Base-by-base conservation (phyloP, 2,329 filamentous ascomycete species). In the Sporothrix schenckii region DNA sequence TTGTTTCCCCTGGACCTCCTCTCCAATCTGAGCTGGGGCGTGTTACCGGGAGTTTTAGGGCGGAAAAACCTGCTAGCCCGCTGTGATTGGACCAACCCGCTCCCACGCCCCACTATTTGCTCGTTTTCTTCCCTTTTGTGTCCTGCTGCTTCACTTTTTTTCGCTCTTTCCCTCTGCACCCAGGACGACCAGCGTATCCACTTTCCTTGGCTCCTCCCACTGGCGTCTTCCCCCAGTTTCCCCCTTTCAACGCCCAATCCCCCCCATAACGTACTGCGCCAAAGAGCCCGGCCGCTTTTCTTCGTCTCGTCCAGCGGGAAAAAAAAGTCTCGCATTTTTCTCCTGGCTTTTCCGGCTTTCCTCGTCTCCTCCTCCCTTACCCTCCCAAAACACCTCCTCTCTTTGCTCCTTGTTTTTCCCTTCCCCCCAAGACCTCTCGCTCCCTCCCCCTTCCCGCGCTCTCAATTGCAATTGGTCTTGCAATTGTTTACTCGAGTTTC, bases 391-490 rank as follows among this genome's bases (percentile, higher is more conserved):
- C 65, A 61, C 68, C 60, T 61, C 41, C 41, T 69, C 47, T 61
- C n/a, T 41, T 21, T 47, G 24, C n/a, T 49, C 39, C 60, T 66
- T 49, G 41, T 61, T 63, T 61, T 65, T 63, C 39, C 70, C 50
- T 49, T 30, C 47, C 68, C 39, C 47, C 68, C 65, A 66, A 69
- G 30, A 44, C 50, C 66, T 52, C 50, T 24, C 49, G 27, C 39
- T 47, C 44, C 66, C 54, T 69, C 47, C 54, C 58, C 65, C 47
- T 69, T 70, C 54, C 69, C 63, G 63, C 69, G 52, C 68, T 44
- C 78, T 79, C 87, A 87, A 86, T 88, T 88, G 86, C 86, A 83
- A 81, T 78, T 78, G 75, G 80, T 74, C 66, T 88, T 88, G 86
- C 85, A 83, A 81, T 78, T 78, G 75, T 80, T 73, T 41, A 30